Conservation (phyloP, 225 moss, liverwort and hornwort species). For the Lunularia cruciata region DNA sequence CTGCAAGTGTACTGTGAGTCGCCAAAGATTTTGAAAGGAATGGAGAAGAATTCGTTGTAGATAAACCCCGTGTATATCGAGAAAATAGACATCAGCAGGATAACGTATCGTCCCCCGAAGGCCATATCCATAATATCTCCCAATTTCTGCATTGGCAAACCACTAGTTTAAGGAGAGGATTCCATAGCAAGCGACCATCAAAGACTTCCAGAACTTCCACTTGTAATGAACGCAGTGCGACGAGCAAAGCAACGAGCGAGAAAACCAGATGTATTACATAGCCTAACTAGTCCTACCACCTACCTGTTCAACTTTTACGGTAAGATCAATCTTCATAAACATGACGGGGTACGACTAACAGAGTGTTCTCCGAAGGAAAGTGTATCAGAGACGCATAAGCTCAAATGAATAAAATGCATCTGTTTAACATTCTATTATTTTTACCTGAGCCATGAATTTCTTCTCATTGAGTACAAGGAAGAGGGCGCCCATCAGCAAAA, state of each 20-base stretch:
- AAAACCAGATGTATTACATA: too few species aligned
- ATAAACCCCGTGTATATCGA: constrained; percentile 96
- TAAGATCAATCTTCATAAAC: too few species aligned
- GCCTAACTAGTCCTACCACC: too few species aligned
- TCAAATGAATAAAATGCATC: constrained; percentile 6
- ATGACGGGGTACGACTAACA: too few species aligned
- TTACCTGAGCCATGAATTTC: constrained; percentile 78
- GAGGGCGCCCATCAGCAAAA: constrained; percentile 64
- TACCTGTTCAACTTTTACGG: neutral
- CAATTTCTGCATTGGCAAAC: constrained; percentile 63
- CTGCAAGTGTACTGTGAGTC: constrained; percentile 72
- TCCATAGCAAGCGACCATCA: too few species aligned
- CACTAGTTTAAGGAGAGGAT: too few species aligned
- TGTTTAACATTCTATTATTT: neutral
- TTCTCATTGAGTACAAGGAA: constrained; percentile 72
- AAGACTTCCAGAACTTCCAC: too few species aligned
- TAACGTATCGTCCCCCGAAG: constrained; percentile 92
- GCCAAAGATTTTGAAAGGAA: constrained; percentile 63
- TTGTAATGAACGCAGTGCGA: too few species aligned
- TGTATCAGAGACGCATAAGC: too few species aligned
- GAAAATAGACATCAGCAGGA: constrained; percentile 92
- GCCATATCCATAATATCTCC: constrained; percentile 99
- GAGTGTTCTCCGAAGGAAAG: neutral
- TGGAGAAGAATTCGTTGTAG: constrained; percentile 95
- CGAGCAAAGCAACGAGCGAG: too few species aligned